Evolutionary conservation across 2,329 filamentous ascomycete genomes (phyloP).

Genomic region (Aspergillus tanneri): DNA sequence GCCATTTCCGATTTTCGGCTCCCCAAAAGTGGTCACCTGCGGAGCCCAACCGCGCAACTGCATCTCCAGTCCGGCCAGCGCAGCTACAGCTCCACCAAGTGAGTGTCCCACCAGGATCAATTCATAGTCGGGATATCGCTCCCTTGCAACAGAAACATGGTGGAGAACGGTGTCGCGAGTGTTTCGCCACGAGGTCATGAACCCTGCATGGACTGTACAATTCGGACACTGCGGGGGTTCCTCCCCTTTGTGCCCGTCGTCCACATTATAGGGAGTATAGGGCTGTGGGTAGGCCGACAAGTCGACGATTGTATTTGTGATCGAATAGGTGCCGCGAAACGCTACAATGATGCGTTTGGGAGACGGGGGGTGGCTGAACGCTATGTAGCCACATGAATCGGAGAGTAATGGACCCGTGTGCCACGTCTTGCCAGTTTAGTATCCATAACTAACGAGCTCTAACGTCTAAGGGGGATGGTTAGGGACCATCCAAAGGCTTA

Average conservation of each 20-base stretch:
- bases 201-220: slow-evolving; percentile 91
- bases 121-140: slow-evolving; percentile 66
- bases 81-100: slow-evolving; percentile 86
- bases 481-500: slow-evolving; percentile 26
- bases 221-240: slow-evolving; percentile 66
- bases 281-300: slow-evolving; percentile 84
- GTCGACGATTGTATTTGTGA: slow-evolving; percentile 88
- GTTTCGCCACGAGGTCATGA: slow-evolving; percentile 78
- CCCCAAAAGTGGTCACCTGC: slow-evolving; percentile 84
- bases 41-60: slow-evolving; percentile 73
- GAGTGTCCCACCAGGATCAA: slow-evolving; percentile 85
- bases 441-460: not conserved
- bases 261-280: slow-evolving; percentile 79
- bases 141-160: slow-evolving; percentile 59
- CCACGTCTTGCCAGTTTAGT: slow-evolving; percentile 65
- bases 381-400: slow-evolving; percentile 92
- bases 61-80: slow-evolving; percentile 81
- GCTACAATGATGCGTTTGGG: slow-evolving; percentile 72
- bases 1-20: slow-evolving; percentile 66
- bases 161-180: slow-evolving; percentile 69
- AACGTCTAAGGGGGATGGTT: not conserved
- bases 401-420: slow-evolving; percentile 83
- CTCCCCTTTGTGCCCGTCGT: slow-evolving; percentile 40
- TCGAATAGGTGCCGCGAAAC: slow-evolving; percentile 91
- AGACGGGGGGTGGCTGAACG: slow-evolving; percentile 69